Percentiles rank a stretch among this genome's conserved stretches.
These are phyloP conservation scores for Periconia sp. DNA, from an alignment of 2,329 filamentous ascomycete genomes.

Conservation along the genomic window DNA sequence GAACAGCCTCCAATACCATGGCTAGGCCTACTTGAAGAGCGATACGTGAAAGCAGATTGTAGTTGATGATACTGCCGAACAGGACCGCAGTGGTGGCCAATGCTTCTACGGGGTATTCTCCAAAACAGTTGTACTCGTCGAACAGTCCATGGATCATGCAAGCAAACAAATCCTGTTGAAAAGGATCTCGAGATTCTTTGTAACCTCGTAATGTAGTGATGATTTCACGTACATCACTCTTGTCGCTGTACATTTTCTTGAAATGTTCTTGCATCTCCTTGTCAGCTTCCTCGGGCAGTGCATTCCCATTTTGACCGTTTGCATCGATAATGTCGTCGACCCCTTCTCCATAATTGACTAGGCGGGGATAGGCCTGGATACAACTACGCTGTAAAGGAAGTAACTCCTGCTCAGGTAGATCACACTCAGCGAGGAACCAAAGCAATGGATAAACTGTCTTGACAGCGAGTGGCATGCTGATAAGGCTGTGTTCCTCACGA, in stretches of 20 bases:
- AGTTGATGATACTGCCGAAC: slow-evolving; percentile 95
- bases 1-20: slow-evolving; percentile 96
- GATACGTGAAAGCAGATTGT: slow-evolving; percentile 84
- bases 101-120: slow-evolving; percentile 93
- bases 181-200: slow-evolving; percentile 80
- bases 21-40: slow-evolving; percentile 91
- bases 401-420: slow-evolving; percentile 66
- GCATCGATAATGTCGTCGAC: slow-evolving; percentile 88
- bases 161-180: slow-evolving; percentile 92
- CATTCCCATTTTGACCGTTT: slow-evolving; percentile 80
- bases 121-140: slow-evolving; percentile 94
- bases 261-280: slow-evolving; percentile 96
- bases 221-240: slow-evolving; percentile 82
- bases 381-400: slow-evolving; percentile 82
- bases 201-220: slow-evolving; percentile 82
- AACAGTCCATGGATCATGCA: slow-evolving; percentile 99
- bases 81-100: slow-evolving; percentile 93
- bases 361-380: slow-evolving; percentile 86
- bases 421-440: slow-evolving; percentile 66
- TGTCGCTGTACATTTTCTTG: slow-evolving; percentile 95
- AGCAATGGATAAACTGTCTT: slow-evolving; percentile 83
- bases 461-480: slow-evolving; percentile 76
- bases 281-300: slow-evolving; percentile 76
- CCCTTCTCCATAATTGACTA: slow-evolving; percentile 95
- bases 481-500: slow-evolving; percentile 65